Evolutionary conservation across 805 yeast genomes (phyloP), one percentile per base, ranked within the genome.

Genomic region (Brettanomyces sp.): DNA sequence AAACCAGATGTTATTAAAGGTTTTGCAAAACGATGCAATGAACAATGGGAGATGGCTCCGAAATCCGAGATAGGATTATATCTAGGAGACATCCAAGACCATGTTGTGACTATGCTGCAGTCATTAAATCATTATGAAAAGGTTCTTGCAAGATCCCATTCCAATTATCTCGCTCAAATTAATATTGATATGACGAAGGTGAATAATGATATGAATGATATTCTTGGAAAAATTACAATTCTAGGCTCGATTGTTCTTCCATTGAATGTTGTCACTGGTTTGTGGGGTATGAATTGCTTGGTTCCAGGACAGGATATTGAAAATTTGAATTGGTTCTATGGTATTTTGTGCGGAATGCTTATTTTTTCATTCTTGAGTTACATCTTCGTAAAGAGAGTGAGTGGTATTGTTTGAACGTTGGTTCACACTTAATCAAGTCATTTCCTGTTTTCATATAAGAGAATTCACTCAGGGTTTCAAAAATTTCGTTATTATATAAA

Each of bases 1-100:
- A 93, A 93, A 65, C 98, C 97, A 0, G 99, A 93, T 65, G 99
- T 93, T n/a, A 87, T 93, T 53, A 87, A 86, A 58, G 97, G 96
- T 0, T 89, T 93, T 59, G 83, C 95, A 42, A 93, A 93, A 60
- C 70, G 97, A 49, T 88, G 93, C 60, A 83, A 80, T 52, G 96
- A 89, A 54, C 87, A 75, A 50, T 84, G 85, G 87, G 85, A 79
- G 49, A 79, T 76, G 38, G 84, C 87, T 0, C 88, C 91, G 44
- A 73, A 82, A 51, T 77, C 82, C 11, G 98, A 91, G 58, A 91
- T 93, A 56, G 95, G 93, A 3, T 81, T 93, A 82, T 93, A 91
- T 62, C 66, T 93, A 48, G 96, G 97, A 14, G 99, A 93, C 69
- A 93, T 93, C 55, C 99, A 93, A 65, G 99, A 93, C 66, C 99